Base-by-base conservation (phyloP, 2,329 filamentous ascomycete species). In the Phoma herbarum region DNA sequence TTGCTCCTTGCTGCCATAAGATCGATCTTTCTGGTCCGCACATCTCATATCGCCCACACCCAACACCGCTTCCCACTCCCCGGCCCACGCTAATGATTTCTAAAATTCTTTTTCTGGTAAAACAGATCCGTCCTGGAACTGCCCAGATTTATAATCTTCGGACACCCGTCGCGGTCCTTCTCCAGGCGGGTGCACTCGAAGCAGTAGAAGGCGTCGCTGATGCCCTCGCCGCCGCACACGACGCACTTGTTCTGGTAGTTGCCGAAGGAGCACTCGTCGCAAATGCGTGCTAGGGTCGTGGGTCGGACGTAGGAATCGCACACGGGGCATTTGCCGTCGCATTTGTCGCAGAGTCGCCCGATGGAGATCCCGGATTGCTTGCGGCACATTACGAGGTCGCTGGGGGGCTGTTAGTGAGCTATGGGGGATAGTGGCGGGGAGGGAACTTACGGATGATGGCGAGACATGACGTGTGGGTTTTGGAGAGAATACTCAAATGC, bases 221-320 rank as follows among this genome's bases (percentile, higher is more conserved):
- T 99, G 28, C 95, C 95, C 81, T 98, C 95, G 70, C 95, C 95
- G 77, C 95, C 95, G 80, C 95, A 99, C 42, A 99, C 95, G 68
- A 99, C 93, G 78, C 95, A 99, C 80, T 99, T 99, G 84, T 99
- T 99, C 82, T 98, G 95, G 84, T 97, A 99, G 85, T 99, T 99
- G 75, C 95, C 95, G 79, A 99, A 99, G 77, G 91, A 93, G 85
- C 95, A 99, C 82, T 99, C 95, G 83, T 99, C 95, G 84, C 95
- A 99, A 82, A 99, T 98, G 74, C 94, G 92, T 61, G 96, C 95
- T 57, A 98, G 89, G 9, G 95, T 98, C 26, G 95, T 99, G 12
- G 95, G 95, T 16, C 95, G 93, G 64, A 99, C 95, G 86, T 99
- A 99, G 61, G 92, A 96, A 79, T 99, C 95, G 87, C 95, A 99